Conservation (phyloP, 352 stramenopile species). For the Pseudoperonospora humuli region DNA sequence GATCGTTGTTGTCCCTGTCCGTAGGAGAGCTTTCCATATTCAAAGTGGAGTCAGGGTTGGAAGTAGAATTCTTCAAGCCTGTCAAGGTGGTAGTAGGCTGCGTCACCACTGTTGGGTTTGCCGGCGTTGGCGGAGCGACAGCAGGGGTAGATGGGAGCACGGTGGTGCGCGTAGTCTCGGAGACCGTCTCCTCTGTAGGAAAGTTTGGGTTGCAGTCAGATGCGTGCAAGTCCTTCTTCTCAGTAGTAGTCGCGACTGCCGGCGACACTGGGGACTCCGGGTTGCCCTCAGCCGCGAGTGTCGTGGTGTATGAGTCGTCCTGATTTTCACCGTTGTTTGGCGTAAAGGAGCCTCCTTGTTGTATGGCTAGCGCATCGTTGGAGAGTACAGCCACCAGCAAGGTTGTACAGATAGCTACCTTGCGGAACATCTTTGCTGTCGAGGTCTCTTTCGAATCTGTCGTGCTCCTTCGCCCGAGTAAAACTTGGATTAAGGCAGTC, state of each 20-base stretch:
- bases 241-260: conserved; percentile 1
- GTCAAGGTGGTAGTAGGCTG: conserved; percentile 3
- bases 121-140: background rate
- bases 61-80: conserved; percentile 6
- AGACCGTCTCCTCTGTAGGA: conserved; percentile 16
- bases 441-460: conserved; percentile 34
- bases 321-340: conserved; percentile 4
- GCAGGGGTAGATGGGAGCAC: too few species aligned
- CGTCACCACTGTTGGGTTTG: conserved; percentile 9
- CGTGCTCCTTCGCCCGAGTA: background rate
- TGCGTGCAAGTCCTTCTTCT: conserved; percentile 10
- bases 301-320: conserved; percentile 20
- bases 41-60: conserved; percentile 8
- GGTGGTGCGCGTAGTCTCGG: background rate
- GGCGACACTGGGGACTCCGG: conserved; percentile 1
- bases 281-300: conserved; percentile 8
- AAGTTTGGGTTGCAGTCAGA: conserved; percentile 33
- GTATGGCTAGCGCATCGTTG: conserved; percentile 20
- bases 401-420: conserved; percentile 31
- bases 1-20: conserved; percentile 13
- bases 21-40: conserved; percentile 3
- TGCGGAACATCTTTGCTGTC: conserved; percentile 35
- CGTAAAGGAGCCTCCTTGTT: conserved; percentile 14
- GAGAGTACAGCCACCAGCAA: conserved; percentile 35
- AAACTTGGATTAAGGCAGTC: too few species aligned